phyloP scores from a whole-genome alignment of 306 rosid genomes.

The Corylus americana region DNA sequence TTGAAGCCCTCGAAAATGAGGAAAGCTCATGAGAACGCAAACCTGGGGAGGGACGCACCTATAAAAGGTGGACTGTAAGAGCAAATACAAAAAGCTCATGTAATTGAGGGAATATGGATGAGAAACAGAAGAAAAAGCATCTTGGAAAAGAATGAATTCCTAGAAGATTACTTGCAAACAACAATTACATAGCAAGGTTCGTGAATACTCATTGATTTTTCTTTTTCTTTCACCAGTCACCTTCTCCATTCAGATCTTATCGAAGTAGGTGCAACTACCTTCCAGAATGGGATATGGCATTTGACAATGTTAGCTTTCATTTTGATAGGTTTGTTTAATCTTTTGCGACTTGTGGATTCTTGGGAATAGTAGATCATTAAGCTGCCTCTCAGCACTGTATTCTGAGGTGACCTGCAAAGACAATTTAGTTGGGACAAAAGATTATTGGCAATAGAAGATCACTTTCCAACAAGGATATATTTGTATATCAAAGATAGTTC shows the following conservation, averaged over 20 bases:
- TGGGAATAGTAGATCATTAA: constrained; percentile 78
- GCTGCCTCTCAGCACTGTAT: constrained; percentile 83
- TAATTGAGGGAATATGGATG: not conserved
- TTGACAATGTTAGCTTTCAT: constrained; percentile 35
- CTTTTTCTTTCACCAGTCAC: constrained; percentile 27
- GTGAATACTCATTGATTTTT: constrained; percentile 27
- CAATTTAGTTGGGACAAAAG: constrained; percentile 12
- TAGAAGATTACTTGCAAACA: constrained; percentile 32
- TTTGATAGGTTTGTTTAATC: constrained; percentile 63
- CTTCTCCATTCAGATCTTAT: constrained; percentile 29
- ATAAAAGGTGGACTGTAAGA: not conserved
- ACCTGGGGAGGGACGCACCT: not conserved
- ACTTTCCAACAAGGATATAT: constrained; percentile 9
- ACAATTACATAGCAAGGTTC: constrained; percentile 34
- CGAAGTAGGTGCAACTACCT: constrained; percentile 19
- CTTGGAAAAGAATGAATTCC: constrained; percentile 34
- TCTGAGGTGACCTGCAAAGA: constrained; percentile 81
- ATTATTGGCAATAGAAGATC: constrained; percentile 13
- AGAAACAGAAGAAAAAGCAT: not conserved
- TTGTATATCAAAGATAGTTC: not conserved
- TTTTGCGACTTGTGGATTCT: constrained; percentile 62
- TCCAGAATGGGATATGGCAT: constrained; percentile 24
- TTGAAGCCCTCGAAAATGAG: not conserved
- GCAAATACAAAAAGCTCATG: not conserved
- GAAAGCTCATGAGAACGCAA: not conserved